Evolutionary conservation across 139 green algal genomes (phyloP), one percentile per base, ranked within the genome.

Genomic region (Yamagishiella unicocca): DNA sequence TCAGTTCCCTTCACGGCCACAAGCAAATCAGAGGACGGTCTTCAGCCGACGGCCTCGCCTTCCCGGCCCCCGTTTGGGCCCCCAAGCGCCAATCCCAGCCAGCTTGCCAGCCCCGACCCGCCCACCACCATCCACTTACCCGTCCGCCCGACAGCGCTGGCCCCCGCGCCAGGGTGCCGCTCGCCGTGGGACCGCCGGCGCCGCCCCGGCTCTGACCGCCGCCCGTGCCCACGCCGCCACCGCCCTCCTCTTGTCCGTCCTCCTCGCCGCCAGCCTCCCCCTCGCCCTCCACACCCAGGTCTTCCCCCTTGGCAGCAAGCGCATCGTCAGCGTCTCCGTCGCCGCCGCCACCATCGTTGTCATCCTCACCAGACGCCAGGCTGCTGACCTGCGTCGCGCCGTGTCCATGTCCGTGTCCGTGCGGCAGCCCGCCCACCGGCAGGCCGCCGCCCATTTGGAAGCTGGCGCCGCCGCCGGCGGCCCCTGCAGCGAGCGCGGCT

Each of bases 331-430:
- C 61, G 45, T 70, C 81, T 1, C 29, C 66, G 6, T 70, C 81
- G 1, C n/a, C 78, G 24, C 8, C 77, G 58, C 42, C 42, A 1
- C 79, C 81, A 66, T 87, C 81, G 64, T 87, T 87, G 81, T 87
- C 81, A 66, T 87, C 81, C 43, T 87, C 81, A 8, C 81, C 81
- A 8, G 42, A 70, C 4, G 25, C 81, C 45, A 87, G 81, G 45
- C 64, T 87, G 66, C 61, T 76, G 40, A 75, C 79, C 61, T 62
- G 40, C 61, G 43, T 64, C 0, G 77, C 45, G 33, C 38, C 75
- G 2, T 61, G 42, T 17, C n/a, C n/a, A n/a, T n/a, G n/a, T n/a
- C n/a, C n/a, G n/a, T n/a, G n/a, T 35, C 61, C 61, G 33, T 33
- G 61, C 61, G 61, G 22, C 61, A 70, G 25, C 61, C 33, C 61